phyloP scores from a whole-genome alignment of 164 flowering plant genomes.

The Magnolia sinica region DNA sequence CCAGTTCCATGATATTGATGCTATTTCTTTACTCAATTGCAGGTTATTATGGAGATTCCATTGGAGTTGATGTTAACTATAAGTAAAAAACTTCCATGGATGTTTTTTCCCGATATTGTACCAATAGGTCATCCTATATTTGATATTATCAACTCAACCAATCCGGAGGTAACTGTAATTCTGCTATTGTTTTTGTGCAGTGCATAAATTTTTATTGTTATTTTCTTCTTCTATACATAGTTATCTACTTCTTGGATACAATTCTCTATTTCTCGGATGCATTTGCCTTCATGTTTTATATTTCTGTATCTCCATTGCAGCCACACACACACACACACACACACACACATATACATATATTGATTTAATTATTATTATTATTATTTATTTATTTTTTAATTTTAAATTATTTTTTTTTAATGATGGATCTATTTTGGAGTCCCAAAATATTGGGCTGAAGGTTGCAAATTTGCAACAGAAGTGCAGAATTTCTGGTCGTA shows the following conservation, averaged over 20 bases:
- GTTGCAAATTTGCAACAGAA: too few relatives aligned
- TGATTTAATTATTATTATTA: too few relatives aligned
- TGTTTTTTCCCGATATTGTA: constrained; percentile 90
- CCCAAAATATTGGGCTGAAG: too few relatives aligned
- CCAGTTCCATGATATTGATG: neutral
- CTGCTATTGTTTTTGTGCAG: neutral
- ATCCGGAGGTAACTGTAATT: constrained; percentile 66
- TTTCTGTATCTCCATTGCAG: neutral
- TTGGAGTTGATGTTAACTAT: constrained; percentile 88
- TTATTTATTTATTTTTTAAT: too few relatives aligned
- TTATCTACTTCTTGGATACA: neutral
- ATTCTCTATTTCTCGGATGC: neutral
- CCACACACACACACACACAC: neutral
- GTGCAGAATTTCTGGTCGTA: too few relatives aligned
- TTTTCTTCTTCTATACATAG: neutral
- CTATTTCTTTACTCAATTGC: constrained; percentile 7
- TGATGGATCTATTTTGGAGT: too few relatives aligned
- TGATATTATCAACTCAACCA: constrained; percentile 91
- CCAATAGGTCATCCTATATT: constrained; percentile 96
- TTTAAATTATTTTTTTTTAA: too few relatives aligned
- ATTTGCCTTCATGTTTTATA: neutral
- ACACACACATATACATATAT: too few relatives aligned
- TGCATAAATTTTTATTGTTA: neutral
- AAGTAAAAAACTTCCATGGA: constrained; percentile 93
- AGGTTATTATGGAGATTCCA: constrained; percentile 97